These are phyloP conservation scores for Acacia confusa DNA, from an alignment of 306 rosid species.

Conservation along the genomic window DNA sequence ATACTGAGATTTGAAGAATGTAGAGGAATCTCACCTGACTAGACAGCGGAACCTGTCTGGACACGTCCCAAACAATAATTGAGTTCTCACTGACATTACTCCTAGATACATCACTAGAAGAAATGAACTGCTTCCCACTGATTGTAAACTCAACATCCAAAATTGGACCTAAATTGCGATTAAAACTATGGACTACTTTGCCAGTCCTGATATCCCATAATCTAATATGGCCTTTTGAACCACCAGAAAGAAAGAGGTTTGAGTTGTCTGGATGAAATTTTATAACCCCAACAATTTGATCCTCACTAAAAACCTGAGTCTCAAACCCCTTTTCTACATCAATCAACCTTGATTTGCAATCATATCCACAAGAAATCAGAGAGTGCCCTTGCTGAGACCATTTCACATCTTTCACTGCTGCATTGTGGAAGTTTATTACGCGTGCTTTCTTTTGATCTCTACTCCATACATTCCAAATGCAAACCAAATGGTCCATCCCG, in stretches of 20 bases:
- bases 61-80: constrained; percentile 85
- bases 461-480: constrained; percentile 91
- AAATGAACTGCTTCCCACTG: constrained; percentile 72
- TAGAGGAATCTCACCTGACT: constrained; percentile 63
- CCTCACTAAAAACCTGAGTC: constrained; percentile 64
- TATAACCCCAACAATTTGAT: constrained; percentile 69
- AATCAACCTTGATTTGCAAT: constrained; percentile 71
- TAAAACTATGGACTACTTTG: constrained; percentile 58
- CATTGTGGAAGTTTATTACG: constrained; percentile 57
- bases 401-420: constrained; percentile 79
- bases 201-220: constrained; percentile 82
- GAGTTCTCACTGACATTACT: constrained; percentile 76
- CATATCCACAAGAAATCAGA: constrained; percentile 87
- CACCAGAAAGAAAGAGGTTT: constrained; percentile 77
- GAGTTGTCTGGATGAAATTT: constrained; percentile 73
- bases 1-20: constrained; percentile 1
- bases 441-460: constrained; percentile 68
- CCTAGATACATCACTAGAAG: constrained; percentile 77
- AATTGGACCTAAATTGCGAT: constrained; percentile 69
- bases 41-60: constrained; percentile 76
- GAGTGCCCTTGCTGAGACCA: constrained; percentile 70
- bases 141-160: constrained; percentile 78
- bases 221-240: constrained; percentile 69
- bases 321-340: constrained; percentile 83
- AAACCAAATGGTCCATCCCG: constrained; percentile 78